Conservation (phyloP, 306 rosid genomes). For the Comarum palustre region DNA sequence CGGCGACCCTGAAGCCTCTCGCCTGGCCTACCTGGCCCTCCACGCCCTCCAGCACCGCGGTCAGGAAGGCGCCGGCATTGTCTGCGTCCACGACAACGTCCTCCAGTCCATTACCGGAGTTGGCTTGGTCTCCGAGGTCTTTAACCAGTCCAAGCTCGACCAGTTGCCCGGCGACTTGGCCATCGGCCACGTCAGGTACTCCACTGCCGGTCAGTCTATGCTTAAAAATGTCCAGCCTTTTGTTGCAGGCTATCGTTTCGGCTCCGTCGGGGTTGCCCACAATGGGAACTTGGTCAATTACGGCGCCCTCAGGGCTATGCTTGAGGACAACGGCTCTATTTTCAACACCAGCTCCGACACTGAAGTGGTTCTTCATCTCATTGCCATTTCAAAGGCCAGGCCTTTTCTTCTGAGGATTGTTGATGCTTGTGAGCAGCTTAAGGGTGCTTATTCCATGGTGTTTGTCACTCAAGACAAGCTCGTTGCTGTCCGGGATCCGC, state of each 20-base stretch:
- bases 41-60: conserved; percentile 96
- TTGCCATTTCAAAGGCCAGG: conserved; percentile 72
- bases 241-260: conserved; percentile 76
- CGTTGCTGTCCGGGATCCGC: conserved; percentile 77
- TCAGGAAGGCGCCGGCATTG: conserved; percentile 91
- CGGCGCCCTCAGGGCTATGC: conserved; percentile 48
- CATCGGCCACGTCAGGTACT: conserved; percentile 82
- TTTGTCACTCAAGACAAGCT: conserved; percentile 73
- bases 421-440: conserved; percentile 81
- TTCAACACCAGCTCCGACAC: conserved; percentile 90
- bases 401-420: conserved; percentile 68
- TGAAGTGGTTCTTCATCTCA: conserved; percentile 84
- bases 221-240: conserved; percentile 83
- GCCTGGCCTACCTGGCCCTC: conserved; percentile 71
- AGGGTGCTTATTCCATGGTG: conserved; percentile 84
- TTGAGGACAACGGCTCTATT: conserved; percentile 79
- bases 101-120: conserved; percentile 66
- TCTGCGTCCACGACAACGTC: conserved; percentile 48
- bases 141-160: conserved; percentile 54
- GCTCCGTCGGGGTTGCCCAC: conserved; percentile 88
- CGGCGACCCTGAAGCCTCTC: conserved; percentile 79
- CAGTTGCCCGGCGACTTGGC: conserved; percentile 59
- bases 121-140: conserved; percentile 83
- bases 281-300: conserved; percentile 87
- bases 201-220: conserved; percentile 82